Conservation (phyloP, 805 yeast species). For the Metschnikowia cerradonensis region DNA sequence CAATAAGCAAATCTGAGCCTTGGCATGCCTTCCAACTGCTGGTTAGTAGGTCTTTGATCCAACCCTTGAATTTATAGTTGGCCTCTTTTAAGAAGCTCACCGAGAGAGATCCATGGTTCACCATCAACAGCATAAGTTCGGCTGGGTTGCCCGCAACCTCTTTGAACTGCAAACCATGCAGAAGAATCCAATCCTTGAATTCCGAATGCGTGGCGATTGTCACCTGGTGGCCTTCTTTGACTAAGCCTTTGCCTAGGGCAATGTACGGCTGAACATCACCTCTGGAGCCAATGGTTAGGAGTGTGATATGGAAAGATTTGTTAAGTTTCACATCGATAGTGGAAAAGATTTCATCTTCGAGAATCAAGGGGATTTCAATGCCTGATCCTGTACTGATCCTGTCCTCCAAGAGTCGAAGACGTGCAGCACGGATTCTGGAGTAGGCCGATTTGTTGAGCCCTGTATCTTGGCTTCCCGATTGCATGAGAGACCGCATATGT, state of each 20-base stretch:
- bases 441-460: slow-evolving; percentile 6
- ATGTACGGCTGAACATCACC: slow-evolving; percentile 98
- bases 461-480: slow-evolving; percentile 3
- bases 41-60: slow-evolving; percentile 72
- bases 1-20: slow-evolving; percentile 76
- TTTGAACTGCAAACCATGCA: slow-evolving; percentile 63
- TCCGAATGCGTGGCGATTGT: slow-evolving; percentile 84
- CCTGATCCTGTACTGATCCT: slow-evolving; percentile 58
- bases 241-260: slow-evolving; percentile 76
- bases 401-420: slow-evolving; percentile 64
- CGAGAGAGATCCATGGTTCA: slow-evolving; percentile 81
- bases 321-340: slow-evolving; percentile 51
- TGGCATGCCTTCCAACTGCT: slow-evolving; percentile 88
- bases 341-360: slow-evolving; percentile 60
- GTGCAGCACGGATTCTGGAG: slow-evolving; percentile 48
- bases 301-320: slow-evolving; percentile 53
- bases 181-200: slow-evolving; percentile 68
- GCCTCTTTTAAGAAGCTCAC: slow-evolving; percentile 83
- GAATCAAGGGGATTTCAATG: slow-evolving; percentile 60
- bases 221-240: slow-evolving; percentile 78
- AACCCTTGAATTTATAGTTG: slow-evolving; percentile 66
- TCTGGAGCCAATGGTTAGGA: slow-evolving; percentile 88
- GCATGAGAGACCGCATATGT: slow-evolving; percentile 6
- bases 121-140: slow-evolving; percentile 88
- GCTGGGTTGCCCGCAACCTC: slow-evolving; percentile 91